Evolutionary conservation across 2,329 filamentous ascomycete species (phyloP).

Genomic region (Fusarium euwallaceae): DNA sequence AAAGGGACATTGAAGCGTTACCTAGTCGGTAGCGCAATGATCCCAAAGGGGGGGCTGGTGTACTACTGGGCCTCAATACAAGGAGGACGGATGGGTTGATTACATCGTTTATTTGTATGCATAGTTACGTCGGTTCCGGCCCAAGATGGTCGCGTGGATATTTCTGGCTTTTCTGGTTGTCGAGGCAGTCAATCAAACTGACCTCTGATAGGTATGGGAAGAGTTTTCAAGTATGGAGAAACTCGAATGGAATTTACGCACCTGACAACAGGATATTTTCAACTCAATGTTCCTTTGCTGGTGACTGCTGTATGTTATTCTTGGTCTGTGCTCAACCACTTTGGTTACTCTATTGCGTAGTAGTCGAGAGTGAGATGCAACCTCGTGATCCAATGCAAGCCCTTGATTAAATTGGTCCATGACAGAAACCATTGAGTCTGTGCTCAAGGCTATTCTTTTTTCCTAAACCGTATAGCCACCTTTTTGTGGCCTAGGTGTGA

Average conservation of each 20-base stretch:
- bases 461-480: neutral
- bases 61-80: constrained; percentile 13
- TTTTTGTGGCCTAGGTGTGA: neutral
- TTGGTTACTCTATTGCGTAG: neutral
- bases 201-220: constrained; percentile 20
- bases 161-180: constrained; percentile 13
- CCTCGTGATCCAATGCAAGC: neutral
- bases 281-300: neutral
- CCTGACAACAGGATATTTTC: constrained; percentile 19
- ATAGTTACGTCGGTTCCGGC: constrained; percentile 26
- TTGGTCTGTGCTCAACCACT: neutral
- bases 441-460: neutral
- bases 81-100: constrained; percentile 16
- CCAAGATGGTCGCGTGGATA: constrained; percentile 20
- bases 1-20: constrained; percentile 18
- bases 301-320: constrained; percentile 10
- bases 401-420: neutral
- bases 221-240: constrained; percentile 27
- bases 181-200: constrained; percentile 11
- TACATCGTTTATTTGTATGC: constrained; percentile 25
- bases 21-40: constrained; percentile 3
- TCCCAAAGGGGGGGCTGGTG: constrained; percentile 6
- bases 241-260: constrained; percentile 24
- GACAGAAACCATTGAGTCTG: neutral
- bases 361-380: neutral